Evolutionary conservation across 2,329 filamentous ascomycete species (phyloP), one percentile per base, ranked within the genome.

Genomic region (Aspergillus quadrilineatus): DNA sequence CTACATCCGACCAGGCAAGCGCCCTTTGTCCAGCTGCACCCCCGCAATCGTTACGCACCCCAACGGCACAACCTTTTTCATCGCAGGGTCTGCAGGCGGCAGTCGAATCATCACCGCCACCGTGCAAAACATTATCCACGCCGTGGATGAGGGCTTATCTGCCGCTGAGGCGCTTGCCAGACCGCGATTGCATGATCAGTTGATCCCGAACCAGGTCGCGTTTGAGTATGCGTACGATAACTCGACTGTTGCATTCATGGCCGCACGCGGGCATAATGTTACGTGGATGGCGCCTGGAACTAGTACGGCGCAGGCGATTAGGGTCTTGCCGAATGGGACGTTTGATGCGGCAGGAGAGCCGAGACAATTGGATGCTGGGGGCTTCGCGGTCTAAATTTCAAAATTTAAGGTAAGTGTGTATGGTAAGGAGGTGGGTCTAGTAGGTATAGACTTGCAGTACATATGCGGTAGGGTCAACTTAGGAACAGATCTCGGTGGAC

Each of bases 91-190:
- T 0, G 90, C 91, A 0, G 92, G 92, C 32, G 92, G 91, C 3
- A 89, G 85, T 17, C 83, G 89, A 29, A 96, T 96, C 76, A 90
- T 92, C 69, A 93, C 90, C 0, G 77, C 89, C 3, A 92, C 89
- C 0, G 80, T 90, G 6, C 89, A 91, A 69, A 86, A 86, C 39
- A 76, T 92, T 4, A 87, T 89, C 75, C 83, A 90, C 66, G 80
- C 90, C 5, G 75, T 96, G 2, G 88, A 93, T 65, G 81, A 85
- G 60, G 77, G 78, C 12, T 77, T 86, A 73, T 83, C 80, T 0
- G 79, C 86, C 4, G 72, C 75, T 0, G 77, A 88, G 50, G 88
- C 90, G 0, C 78, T 95, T 12, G 79, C 77, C 0, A 73, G 82
- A 65, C 89, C 89, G 0, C 79, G 92, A 7, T 75, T 95, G 22